phyloP scores from a whole-genome alignment of 2,329 filamentous ascomycete species.

The Aspergillus ibericus region DNA sequence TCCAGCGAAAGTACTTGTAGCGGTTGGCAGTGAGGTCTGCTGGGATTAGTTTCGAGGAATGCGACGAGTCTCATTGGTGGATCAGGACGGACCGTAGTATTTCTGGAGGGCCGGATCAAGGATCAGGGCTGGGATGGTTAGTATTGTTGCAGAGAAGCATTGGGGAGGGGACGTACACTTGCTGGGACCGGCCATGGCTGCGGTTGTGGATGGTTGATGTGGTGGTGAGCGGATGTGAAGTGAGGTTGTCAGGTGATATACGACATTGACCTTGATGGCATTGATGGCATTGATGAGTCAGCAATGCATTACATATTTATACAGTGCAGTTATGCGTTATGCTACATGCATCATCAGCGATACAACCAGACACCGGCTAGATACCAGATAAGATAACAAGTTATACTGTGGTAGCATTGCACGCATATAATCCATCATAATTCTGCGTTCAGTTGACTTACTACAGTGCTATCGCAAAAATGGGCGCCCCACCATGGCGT shows the following conservation, averaged over 20 bases:
- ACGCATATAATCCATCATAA: neutral
- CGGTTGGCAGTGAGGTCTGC: constrained; percentile 80
- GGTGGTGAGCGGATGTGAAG: too few species aligned
- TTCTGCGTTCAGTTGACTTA: too few species aligned
- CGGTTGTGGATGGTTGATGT: constrained; percentile 14
- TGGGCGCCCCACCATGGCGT: neutral
- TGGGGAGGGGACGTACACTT: constrained; percentile 38
- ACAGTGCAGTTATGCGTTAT: neutral
- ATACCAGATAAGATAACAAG: neutral
- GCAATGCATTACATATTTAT: neutral
- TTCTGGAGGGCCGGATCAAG: constrained; percentile 50
- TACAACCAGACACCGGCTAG: too few species aligned
- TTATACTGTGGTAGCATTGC: neutral
- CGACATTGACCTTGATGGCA: too few species aligned
- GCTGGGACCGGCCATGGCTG: constrained; percentile 54
- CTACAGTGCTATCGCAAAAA: neutral
- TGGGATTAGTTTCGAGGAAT: neutral
- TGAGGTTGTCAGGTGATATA: constrained; percentile 11
- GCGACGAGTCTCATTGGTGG: constrained; percentile 3
- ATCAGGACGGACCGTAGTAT: constrained; percentile 47
- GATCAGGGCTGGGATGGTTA: constrained; percentile 49
- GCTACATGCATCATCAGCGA: too few species aligned
- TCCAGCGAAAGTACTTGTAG: constrained; percentile 96
- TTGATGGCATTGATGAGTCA: too few species aligned
- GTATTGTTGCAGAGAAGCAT: constrained; percentile 33